Conservation (phyloP, 2,329 filamentous ascomycete species). For the Stemphylium vesicarium region DNA sequence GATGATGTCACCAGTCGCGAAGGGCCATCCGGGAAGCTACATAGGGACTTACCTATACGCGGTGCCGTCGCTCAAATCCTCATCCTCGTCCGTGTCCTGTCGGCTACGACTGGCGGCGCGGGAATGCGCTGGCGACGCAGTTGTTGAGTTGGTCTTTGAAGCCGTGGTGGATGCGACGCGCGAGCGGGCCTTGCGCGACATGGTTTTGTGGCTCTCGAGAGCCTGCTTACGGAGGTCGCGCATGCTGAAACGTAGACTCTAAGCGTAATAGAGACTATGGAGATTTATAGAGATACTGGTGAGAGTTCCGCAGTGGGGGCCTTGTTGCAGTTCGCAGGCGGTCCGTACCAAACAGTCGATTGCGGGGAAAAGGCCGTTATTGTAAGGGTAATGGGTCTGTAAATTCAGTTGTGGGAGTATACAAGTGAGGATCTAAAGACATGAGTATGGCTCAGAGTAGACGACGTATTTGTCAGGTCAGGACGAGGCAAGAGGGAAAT, state of each 20-base stretch:
- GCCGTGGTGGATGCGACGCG: constrained; percentile 62
- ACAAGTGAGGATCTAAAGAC: constrained; percentile 40
- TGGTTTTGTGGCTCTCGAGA: constrained; percentile 74
- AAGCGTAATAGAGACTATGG: neutral
- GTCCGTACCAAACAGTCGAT: constrained; percentile 15
- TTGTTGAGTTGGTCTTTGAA: constrained; percentile 65
- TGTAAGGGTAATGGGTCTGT: constrained; percentile 42
- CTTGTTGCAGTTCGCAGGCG: constrained; percentile 17
- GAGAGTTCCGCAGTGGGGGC: neutral
- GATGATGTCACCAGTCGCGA: constrained; percentile 36
- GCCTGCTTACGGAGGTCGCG: constrained; percentile 70
- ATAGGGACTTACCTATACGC: constrained; percentile 59
- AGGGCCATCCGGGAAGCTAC: too few relatives aligned
- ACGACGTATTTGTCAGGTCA: constrained; percentile 9
- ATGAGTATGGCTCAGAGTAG: constrained; percentile 41
- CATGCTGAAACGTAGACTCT: constrained; percentile 52
- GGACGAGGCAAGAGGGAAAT: constrained; percentile 10
- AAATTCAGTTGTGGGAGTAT: constrained; percentile 35
- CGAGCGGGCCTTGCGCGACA: constrained; percentile 70
- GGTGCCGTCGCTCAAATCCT: constrained; percentile 66
- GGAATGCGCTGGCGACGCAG: constrained; percentile 65
- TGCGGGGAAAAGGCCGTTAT: constrained; percentile 41
- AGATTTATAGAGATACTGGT: neutral
- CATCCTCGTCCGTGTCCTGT: constrained; percentile 69
- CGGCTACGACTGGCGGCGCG: constrained; percentile 59